These are phyloP conservation scores for Paecilomyces sp. DNA, from an alignment of 2,329 filamentous ascomycete species.

Conservation along the genomic window DNA sequence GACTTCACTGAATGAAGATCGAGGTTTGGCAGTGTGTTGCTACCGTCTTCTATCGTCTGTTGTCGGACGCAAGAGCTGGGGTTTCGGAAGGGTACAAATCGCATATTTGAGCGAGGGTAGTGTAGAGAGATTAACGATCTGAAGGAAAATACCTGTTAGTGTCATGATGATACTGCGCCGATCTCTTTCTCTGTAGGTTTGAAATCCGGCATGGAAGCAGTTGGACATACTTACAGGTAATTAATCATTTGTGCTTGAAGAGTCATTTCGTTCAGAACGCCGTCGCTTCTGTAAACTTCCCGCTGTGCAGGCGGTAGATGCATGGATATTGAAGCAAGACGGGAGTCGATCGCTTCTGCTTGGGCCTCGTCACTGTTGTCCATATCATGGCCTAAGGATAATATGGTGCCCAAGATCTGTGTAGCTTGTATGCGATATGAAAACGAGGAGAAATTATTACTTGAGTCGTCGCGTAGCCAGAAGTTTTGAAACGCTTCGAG, in stretches of 20 bases:
- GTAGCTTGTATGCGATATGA: constrained; percentile 71
- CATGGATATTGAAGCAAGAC: constrained; percentile 54
- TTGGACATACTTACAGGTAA: constrained; percentile 12
- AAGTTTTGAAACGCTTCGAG: constrained; percentile 48
- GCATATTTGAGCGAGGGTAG: not conserved
- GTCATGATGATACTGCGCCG: not conserved
- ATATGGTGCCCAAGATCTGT: constrained; percentile 64
- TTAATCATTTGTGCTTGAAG: constrained; percentile 24
- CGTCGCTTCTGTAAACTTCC: constrained; percentile 56
- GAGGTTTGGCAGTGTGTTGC: constrained; percentile 2
- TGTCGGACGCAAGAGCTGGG: constrained; percentile 11
- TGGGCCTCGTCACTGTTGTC: constrained; percentile 13
- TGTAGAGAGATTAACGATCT: not conserved
- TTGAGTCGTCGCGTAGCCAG: constrained; percentile 58
- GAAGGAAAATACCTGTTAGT: not conserved
- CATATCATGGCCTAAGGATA: constrained; percentile 31
- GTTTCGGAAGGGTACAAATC: not conserved
- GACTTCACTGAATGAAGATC: constrained; percentile 64
- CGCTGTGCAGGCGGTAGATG: constrained; percentile 63
- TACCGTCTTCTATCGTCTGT: constrained; percentile 2
- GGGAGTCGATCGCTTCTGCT: constrained; percentile 48
- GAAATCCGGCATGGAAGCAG: not conserved
- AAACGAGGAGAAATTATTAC: constrained; percentile 64
- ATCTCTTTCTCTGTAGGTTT: not conserved
- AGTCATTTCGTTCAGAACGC: constrained; percentile 58